Evolutionary conservation across 371 early-diverging fungal species (phyloP), one percentile per base, ranked within the genome.

Genomic region (Mortierella sp.): DNA sequence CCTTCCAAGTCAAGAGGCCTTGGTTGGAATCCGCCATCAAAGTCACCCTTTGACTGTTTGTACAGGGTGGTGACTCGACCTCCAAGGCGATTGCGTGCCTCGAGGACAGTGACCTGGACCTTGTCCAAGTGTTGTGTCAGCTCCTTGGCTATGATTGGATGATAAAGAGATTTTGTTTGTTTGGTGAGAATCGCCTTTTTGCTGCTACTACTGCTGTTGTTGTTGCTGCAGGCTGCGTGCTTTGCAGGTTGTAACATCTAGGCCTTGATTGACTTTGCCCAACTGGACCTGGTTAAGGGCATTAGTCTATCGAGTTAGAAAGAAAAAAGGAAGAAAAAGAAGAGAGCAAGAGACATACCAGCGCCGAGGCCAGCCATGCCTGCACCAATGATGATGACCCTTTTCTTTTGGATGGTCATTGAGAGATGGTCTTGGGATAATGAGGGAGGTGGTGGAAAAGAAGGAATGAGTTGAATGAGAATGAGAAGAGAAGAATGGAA

Each of bases 321-420:
- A 9, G 23, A 19, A 12, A 19, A 53, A 53, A 53, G 21, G 12
- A 53, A 47, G n/a, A 62, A 29, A 29, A 4, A 62, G 2, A 28
- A 7, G 18, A 16, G 46, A 62, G n/a, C n/a, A 26, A 19, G 6
- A 19, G 9, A 19, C 52, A 12, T 74, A 66, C 74, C 80, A 46
- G 80, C 80, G 19, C 60, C 64, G 14, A 80, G 46, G 44, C 80
- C 80, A 26, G 80, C 62, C 23, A 70, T 66, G 11, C 80, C 80
- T 26, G 70, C 80, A 12, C 80, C 80, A 15, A 80, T 47, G 51
- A 80, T 56, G 58, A 80, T 57, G 61, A 80, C 64, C 46, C 26
- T 67, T 28, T 48, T 62, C 3, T n/a, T 51, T 26, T 56, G 60
- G 26, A 71, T 50, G 16, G 71, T 64, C 63, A 70, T 66, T 45